Evolutionary conservation across 371 early-diverging fungal genomes (phyloP), one percentile per base, ranked within the genome.

Genomic region (Batrachochytrium dendrobatidis): DNA sequence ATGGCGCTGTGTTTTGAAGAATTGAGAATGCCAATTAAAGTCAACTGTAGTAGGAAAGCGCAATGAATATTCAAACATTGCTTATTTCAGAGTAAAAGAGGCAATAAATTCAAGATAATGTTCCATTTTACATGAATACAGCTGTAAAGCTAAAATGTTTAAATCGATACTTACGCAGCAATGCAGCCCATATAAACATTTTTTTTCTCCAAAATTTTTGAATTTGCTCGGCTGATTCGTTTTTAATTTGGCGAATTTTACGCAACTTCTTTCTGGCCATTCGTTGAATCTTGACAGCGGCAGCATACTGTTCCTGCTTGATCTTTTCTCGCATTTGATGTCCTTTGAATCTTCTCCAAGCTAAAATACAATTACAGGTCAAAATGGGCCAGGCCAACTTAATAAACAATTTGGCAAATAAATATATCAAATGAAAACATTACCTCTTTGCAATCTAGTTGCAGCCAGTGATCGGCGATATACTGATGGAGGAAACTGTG

Each of bases 401-500:
- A n/a, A n/a, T n/a, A n/a, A n/a, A n/a, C n/a, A n/a, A n/a, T n/a
- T 39, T 39, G 15, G n/a, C 48, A 18, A 6, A 46, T 28, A 4
- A 8, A 7, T 26, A 60, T 29, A 31, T 10, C 56, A 10, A 5
- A 18, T 48, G 48, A 31, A 26, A 1, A 20, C 5, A 26, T 45
- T 59, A 69, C 72, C 68, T 58, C 77, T 53, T 59, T 79, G 80
- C 32, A 79, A 76, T 32, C 62, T 61, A 1, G 75, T 75, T 24
- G 71, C 70, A 8, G 76, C 76, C 29, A 76, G 58, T 1, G 75
- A 75, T 5, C 75, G 67, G n/a, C 76, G 58, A 55, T 76, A 79
- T 22, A 76, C 69, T 30, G 66, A 64, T 10, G 80, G 80, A 22
- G 80, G 80, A 58, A 76, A 79, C 53, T 76, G 76, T 3, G 77